phyloP scores from a whole-genome alignment of 2,329 filamentous ascomycete species.

The Pestalotiopsis fici region DNA sequence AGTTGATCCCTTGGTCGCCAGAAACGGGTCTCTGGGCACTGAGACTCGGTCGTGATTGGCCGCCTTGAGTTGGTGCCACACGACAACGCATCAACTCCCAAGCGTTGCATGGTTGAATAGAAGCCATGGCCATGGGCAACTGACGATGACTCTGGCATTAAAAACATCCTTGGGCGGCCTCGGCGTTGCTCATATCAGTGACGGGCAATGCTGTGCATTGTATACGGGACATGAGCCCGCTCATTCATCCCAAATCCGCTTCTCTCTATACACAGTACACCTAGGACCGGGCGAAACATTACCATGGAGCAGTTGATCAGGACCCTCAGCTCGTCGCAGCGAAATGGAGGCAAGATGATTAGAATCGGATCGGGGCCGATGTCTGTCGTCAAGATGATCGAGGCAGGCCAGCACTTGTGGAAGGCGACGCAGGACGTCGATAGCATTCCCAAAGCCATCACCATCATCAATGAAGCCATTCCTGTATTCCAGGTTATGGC shows the following conservation, averaged over 20 bases:
- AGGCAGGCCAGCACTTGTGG: not conserved
- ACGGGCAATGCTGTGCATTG: not conserved
- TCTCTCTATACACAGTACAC: not conserved
- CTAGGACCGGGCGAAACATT: not conserved
- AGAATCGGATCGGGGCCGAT: not conserved
- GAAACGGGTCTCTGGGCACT: not conserved
- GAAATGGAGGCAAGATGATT: not conserved
- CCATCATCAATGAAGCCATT: conserved; percentile 14
- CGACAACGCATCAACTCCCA: conserved; percentile 2
- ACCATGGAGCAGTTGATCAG: not conserved
- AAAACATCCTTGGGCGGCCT: not conserved
- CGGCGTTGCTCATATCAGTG: not conserved
- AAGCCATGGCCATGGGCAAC: not conserved
- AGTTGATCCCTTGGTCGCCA: not conserved
- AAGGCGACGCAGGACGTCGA: not conserved
- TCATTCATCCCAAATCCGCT: not conserved
- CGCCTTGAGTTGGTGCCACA: not conserved
- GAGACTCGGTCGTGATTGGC: not conserved
- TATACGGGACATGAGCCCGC: not conserved
- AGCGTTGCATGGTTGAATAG: not conserved
- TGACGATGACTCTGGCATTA: not conserved
- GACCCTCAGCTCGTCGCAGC: not conserved
- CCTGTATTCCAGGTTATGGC: conserved; percentile 35
- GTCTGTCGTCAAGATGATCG: conserved; percentile 6
- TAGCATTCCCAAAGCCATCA: not conserved